phyloP scores from a whole-genome alignment of 306 rosid species.

The Spatholobus suberectus region DNA sequence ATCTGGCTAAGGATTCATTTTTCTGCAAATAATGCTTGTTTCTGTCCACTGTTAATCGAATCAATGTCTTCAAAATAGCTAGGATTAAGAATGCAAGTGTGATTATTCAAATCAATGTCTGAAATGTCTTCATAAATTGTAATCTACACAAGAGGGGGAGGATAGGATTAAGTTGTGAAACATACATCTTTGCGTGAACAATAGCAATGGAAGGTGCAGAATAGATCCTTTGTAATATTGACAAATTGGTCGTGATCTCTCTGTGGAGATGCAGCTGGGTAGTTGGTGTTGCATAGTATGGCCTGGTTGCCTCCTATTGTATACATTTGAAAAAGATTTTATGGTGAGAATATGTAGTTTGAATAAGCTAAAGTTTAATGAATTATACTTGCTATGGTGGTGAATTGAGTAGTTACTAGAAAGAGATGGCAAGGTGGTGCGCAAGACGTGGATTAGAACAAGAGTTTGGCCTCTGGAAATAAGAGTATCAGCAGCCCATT shows the following conservation, averaged over 20 bases:
- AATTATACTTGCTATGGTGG: too few species aligned
- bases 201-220: constrained; percentile 86
- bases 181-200: constrained; percentile 88
- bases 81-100: too few species aligned
- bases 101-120: too few species aligned
- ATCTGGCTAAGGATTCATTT: too few species aligned
- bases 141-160: too few species aligned
- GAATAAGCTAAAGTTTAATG: background rate
- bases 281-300: constrained; percentile 53
- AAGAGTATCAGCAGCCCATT: constrained; percentile 86
- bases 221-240: constrained; percentile 60
- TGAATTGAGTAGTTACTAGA: too few species aligned
- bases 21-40: too few species aligned
- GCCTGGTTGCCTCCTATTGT: constrained; percentile 62
- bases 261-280: constrained; percentile 52
- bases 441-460: constrained; percentile 76
- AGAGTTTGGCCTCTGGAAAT: constrained; percentile 71
- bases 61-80: too few species aligned
- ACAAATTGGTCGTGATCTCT: constrained; percentile 63
- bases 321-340: background rate
- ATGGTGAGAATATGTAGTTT: background rate
- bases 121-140: too few species aligned
- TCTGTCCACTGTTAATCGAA: too few species aligned
- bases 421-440: constrained; percentile 29
- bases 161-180: background rate